phyloP scores from a whole-genome alignment of 768 basidiomycete genomes.

The Suillus clintonianus region DNA sequence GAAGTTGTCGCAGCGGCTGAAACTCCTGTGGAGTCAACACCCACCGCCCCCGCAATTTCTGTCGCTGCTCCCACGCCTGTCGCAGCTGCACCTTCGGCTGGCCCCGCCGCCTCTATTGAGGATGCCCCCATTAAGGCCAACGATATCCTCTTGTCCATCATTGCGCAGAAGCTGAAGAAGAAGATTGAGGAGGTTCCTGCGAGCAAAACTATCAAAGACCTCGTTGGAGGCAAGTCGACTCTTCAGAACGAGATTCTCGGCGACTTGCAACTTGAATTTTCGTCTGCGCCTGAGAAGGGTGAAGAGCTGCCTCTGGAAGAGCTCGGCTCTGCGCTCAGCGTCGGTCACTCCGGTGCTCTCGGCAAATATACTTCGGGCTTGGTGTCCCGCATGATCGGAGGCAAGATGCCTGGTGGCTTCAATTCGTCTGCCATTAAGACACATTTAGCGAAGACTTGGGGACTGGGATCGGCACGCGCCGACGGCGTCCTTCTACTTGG shows the following conservation, averaged over 20 bases:
- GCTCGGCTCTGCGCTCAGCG: conserved; percentile 80
- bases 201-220: conserved; percentile 95
- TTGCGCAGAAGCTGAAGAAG: conserved; percentile 99
- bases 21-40: conserved; percentile 30
- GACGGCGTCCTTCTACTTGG: conserved; percentile 90
- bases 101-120: conserved; percentile 74
- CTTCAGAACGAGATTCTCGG: conserved; percentile 98
- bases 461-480: conserved; percentile 85
- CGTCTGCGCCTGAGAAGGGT: conserved; percentile 95
- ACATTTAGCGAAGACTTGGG: conserved; percentile 91
- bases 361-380: conserved; percentile 94
- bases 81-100: conserved; percentile 50
- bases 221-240: conserved; percentile 98
- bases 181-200: conserved; percentile 84
- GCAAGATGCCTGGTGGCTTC: conserved; percentile 99
- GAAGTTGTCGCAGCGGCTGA: conserved; percentile 50
- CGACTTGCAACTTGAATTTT: conserved; percentile 93
- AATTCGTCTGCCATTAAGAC: conserved; percentile 89
- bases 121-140: conserved; percentile 90
- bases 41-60: conserved; percentile 40
- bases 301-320: conserved; percentile 97
- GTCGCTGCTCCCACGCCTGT: conserved; percentile 45
- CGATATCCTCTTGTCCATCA: conserved; percentile 84
- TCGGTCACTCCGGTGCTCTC: conserved; percentile 81
- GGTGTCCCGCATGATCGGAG: conserved; percentile 87